phyloP scores from a whole-genome alignment of 768 basidiomycete species.

The Lactarius deliciosus region DNA sequence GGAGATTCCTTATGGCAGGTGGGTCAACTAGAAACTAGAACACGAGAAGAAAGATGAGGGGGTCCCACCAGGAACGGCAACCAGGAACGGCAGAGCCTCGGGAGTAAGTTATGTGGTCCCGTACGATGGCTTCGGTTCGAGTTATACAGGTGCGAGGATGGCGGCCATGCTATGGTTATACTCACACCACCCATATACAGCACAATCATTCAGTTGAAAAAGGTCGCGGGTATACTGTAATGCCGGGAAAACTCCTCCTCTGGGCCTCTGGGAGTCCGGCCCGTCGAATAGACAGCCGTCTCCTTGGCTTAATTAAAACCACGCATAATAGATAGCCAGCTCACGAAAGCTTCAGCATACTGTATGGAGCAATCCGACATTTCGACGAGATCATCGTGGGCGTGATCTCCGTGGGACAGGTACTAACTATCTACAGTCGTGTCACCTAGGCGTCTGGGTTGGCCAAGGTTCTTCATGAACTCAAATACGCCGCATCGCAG shows the following conservation, averaged over 20 bases:
- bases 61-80: not conserved
- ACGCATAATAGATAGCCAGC: not conserved
- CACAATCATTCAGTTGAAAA: not conserved
- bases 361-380: not conserved
- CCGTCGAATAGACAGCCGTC: not conserved
- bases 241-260: not conserved
- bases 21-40: not conserved
- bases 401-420: conserved; percentile 12
- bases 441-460: not conserved
- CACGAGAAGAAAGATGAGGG: not conserved
- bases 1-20: not conserved
- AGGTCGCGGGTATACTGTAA: not conserved
- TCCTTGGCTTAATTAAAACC: not conserved
- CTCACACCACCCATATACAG: not conserved
- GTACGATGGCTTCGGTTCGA: not conserved
- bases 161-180: not conserved
- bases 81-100: conserved; percentile 4
- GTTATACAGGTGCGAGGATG: not conserved
- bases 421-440: not conserved
- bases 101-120: not conserved
- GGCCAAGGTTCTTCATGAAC: not conserved
- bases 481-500: not conserved
- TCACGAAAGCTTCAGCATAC: not conserved
- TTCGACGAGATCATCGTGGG: not conserved
- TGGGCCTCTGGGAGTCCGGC: not conserved